Conservation (phyloP, 2,329 filamentous ascomycete species). For the Pseudocercospora eumusae region DNA sequence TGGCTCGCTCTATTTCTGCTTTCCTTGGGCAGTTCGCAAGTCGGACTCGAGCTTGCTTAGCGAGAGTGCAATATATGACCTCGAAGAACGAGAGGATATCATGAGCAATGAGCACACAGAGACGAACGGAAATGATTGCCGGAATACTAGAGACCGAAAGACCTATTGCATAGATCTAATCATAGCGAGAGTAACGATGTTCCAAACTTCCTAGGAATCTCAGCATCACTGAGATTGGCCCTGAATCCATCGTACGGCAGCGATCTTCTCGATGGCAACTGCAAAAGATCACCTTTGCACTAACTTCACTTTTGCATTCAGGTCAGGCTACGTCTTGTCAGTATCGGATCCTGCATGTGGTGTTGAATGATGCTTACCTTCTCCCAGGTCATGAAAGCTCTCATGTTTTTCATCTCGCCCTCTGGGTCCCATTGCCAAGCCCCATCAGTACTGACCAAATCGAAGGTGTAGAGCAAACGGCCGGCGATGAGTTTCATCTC, state of each 20-base stretch:
- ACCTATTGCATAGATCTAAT: neutral
- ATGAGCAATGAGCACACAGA: neutral
- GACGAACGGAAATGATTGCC: neutral
- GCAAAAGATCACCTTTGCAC: neutral
- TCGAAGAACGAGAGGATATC: neutral
- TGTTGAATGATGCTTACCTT: neutral
- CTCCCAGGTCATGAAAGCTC: slow-evolving; percentile 18
- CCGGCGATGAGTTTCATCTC: slow-evolving; percentile 18
- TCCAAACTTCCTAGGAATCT: neutral
- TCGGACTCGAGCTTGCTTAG: neutral
- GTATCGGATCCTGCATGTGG: neutral
- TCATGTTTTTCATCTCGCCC: slow-evolving; percentile 18
- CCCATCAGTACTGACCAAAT: slow-evolving; percentile 17
- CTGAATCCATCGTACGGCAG: no score
- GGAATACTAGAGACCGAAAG: neutral
- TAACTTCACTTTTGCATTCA: slow-evolving; percentile 12
- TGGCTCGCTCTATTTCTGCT: neutral
- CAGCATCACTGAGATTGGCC: neutral
- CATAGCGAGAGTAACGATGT: neutral
- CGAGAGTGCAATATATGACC: neutral
- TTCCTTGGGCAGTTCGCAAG: neutral
- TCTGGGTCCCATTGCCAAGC: slow-evolving; percentile 17
- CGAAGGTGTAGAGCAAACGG: slow-evolving; percentile 9
- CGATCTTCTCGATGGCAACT: neutral
- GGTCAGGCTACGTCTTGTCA: slow-evolving; percentile 7